A percentile compares a stretch with the other conserved stretches of the same genome.
Evolutionary conservation across 2,329 filamentous ascomycete species (phyloP).

Genomic region (Aspergillus sp.): DNA sequence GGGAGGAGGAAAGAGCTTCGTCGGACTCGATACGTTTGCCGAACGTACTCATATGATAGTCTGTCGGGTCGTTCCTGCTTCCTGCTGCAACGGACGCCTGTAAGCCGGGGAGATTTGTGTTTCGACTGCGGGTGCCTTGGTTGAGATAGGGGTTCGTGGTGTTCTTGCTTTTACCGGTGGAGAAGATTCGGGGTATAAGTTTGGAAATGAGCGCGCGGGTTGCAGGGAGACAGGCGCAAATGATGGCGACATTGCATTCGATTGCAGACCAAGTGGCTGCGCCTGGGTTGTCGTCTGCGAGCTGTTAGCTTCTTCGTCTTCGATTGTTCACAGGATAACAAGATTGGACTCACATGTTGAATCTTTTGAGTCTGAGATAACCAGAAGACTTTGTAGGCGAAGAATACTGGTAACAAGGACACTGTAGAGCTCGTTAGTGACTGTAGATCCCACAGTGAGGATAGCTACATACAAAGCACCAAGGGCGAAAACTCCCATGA

Average conservation of each 20-base stretch:
- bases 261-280: slow-evolving; percentile 46
- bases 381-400: slow-evolving; percentile 27
- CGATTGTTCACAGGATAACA: not conserved
- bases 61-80: not conserved
- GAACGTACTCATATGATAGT: slow-evolving; percentile 2
- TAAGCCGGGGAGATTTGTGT: slow-evolving; percentile 16
- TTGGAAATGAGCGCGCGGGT: slow-evolving; percentile 27
- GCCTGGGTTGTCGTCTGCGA: slow-evolving; percentile 30
- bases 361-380: slow-evolving; percentile 29
- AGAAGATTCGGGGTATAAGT: slow-evolving; percentile 29
- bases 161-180: slow-evolving; percentile 22
- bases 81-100: slow-evolving; percentile 24
- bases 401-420: slow-evolving; percentile 44
- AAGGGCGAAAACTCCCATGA: slow-evolving; percentile 43
- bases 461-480: slow-evolving; percentile 41
- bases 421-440: slow-evolving; percentile 19
- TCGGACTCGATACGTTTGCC: not conserved
- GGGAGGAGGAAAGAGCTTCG: not conserved
- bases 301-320: not conserved
- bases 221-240: slow-evolving; percentile 41
- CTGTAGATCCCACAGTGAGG: not conserved
- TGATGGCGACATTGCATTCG: slow-evolving; percentile 44
- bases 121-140: slow-evolving; percentile 17
- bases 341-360: slow-evolving; percentile 26
- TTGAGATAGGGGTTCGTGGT: slow-evolving; percentile 17